Percentiles rank a stretch among this genome's conserved stretches.
Conservation (phyloP, 73 alveolate species). For the Effrenium voratum region DNA sequence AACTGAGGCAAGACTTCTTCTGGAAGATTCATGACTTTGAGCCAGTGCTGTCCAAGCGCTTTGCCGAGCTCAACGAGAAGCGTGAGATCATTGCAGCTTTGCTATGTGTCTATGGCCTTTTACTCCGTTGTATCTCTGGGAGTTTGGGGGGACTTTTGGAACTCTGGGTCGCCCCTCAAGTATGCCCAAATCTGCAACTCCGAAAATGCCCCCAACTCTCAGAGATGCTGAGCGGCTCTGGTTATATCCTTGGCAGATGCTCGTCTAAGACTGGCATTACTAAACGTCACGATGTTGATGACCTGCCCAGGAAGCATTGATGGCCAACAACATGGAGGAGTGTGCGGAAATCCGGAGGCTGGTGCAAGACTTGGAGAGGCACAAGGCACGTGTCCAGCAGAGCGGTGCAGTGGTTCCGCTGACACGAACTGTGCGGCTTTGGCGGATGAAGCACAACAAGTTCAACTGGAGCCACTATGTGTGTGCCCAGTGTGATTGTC, state of each 20-base stretch:
- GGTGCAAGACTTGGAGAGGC: slow-evolving; percentile 43
- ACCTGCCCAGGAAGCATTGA: too few relatives aligned
- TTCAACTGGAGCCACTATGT: neutral
- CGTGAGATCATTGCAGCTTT: slow-evolving; percentile 45
- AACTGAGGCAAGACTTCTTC: neutral
- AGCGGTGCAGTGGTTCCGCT: neutral
- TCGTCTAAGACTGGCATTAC: too few relatives aligned
- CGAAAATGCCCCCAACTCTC: too few relatives aligned
- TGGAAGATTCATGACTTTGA: neutral
- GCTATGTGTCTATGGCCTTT: too few relatives aligned
- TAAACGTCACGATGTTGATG: too few relatives aligned
- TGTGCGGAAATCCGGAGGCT: neutral
- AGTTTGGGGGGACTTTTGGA: too few relatives aligned
- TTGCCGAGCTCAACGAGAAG: slow-evolving; percentile 30
- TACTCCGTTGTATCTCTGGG: too few relatives aligned
- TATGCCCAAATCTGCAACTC: too few relatives aligned
- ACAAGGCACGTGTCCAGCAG: neutral
- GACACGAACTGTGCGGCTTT: neutral
- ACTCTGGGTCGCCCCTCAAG: too few relatives aligned
- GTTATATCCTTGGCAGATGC: too few relatives aligned
- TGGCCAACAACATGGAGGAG: slow-evolving; percentile 41
- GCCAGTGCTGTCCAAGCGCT: neutral
- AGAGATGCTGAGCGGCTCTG: too few relatives aligned
- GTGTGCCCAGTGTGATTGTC: slow-evolving; percentile 36
- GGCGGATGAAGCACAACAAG: neutral